Conservation (phyloP, 176 grass and related monocot species). For the Eleusine coracana region DNA sequence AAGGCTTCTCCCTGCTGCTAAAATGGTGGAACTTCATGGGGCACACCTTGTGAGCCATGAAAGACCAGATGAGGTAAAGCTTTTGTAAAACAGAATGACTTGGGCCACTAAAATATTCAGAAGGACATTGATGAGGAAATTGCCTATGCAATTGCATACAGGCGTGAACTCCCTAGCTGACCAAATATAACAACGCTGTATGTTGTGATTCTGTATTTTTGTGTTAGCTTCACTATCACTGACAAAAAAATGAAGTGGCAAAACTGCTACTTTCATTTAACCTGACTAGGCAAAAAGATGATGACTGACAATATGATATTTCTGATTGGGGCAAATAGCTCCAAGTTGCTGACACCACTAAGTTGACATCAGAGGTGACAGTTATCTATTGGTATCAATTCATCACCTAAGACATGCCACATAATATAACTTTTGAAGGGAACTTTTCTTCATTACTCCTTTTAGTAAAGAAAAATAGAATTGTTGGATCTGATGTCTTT, state of each 20-base stretch:
- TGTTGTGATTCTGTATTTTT: background rate
- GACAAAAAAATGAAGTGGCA: background rate
- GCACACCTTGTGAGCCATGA: constrained; percentile 98
- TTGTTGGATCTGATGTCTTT: background rate
- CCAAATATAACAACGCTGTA: background rate
- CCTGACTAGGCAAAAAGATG: background rate
- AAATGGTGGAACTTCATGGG: constrained; percentile 93
- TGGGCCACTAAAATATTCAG: background rate
- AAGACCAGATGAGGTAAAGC: constrained; percentile 83
- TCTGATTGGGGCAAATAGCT: background rate
- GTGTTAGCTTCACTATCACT: background rate
- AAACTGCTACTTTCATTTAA: background rate
- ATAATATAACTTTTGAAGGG: background rate
- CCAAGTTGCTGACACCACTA: background rate
- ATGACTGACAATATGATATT: background rate
- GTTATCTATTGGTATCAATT: background rate
- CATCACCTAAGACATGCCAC: background rate
- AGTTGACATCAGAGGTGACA: background rate
- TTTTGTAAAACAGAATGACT: background rate
- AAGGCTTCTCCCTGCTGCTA: constrained; percentile 75
- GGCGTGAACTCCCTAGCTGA: background rate
- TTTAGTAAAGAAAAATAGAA: background rate
- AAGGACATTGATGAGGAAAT: background rate
- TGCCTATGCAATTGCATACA: background rate
- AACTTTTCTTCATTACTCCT: background rate